Evolutionary conservation across 2,329 filamentous ascomycete genomes (phyloP).

Genomic region (Penicillium sp.): DNA sequence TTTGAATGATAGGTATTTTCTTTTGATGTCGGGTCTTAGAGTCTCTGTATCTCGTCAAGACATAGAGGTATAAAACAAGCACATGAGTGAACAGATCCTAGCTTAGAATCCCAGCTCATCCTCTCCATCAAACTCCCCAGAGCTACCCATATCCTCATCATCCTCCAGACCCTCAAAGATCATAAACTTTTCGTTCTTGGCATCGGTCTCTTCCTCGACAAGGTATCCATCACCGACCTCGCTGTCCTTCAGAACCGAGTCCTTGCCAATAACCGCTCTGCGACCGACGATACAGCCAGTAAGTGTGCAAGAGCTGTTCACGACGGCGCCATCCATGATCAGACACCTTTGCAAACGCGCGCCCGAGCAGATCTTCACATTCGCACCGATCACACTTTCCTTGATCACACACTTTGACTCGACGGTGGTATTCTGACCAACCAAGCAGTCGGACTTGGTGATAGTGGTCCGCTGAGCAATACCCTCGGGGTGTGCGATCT

Average conservation of each 20-base stretch:
- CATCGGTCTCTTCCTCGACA: constrained; percentile 76
- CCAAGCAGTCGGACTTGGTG: constrained; percentile 78
- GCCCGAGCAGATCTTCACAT: constrained; percentile 85
- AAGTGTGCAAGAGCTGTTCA: constrained; percentile 77
- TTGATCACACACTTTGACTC: constrained; percentile 92
- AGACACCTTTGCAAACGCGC: constrained; percentile 85
- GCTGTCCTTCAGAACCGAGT: constrained; percentile 80
- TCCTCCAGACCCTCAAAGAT: constrained; percentile 53
- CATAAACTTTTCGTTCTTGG: constrained; percentile 69
- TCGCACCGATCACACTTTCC: constrained; percentile 84
- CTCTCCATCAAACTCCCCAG: constrained; percentile 38
- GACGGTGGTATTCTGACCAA: constrained; percentile 87
- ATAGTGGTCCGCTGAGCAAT: constrained; percentile 83
- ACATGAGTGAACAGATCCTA: background rate
- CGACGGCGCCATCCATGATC: constrained; percentile 87
- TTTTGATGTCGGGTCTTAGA: constrained; percentile 8
- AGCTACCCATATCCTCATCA: constrained; percentile 42
- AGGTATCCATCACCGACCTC: constrained; percentile 88
- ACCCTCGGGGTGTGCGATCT: constrained; percentile 82
- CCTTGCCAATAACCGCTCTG: constrained; percentile 81
- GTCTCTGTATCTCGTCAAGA: constrained; percentile 17
- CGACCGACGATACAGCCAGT: constrained; percentile 87
- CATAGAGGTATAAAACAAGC: constrained; percentile 13
- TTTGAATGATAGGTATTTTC: background rate
- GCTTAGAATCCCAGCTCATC: constrained; percentile 31